These are phyloP conservation scores for Erythrobasidium hasegawianum DNA, from an alignment of 1,284 basidiomycete species.

Conservation along the genomic window DNA sequence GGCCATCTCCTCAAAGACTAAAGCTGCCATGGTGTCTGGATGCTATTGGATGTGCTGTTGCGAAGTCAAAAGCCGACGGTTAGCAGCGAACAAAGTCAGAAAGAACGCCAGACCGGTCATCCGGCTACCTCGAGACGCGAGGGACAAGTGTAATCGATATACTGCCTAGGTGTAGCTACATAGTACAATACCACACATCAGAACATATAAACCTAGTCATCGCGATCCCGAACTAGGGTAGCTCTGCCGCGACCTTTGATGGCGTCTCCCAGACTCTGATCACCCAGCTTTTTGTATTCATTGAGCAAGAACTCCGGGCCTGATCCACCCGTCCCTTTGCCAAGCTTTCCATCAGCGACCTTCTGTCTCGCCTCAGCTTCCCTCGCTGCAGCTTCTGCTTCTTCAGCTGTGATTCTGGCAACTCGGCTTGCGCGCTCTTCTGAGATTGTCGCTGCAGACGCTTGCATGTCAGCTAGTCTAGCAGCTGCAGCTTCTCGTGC, in stretches of 20 bases:
- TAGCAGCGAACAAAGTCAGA: too few species aligned
- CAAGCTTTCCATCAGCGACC: conserved; percentile 3
- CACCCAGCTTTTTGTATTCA: conserved; percentile 27
- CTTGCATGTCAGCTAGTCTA: conserved; percentile 33
- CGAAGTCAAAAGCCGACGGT: neutral
- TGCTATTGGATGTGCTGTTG: neutral
- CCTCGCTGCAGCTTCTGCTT: conserved; percentile 8
- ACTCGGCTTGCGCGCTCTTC: conserved; percentile 12
- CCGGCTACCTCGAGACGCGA: too few species aligned
- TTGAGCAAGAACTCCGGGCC: conserved; percentile 29
- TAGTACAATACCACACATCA: too few species aligned
- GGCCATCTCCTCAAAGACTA: conserved; percentile 24
- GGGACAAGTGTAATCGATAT: too few species aligned
- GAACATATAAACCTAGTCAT: conserved; percentile 7
- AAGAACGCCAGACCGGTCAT: too few species aligned
- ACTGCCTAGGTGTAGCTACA: too few species aligned
- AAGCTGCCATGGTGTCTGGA: conserved; percentile 18
- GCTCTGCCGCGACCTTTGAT: conserved; percentile 27
- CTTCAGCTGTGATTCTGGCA: conserved; percentile 17
- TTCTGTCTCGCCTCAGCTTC: conserved; percentile 11
- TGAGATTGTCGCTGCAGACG: conserved; percentile 6
- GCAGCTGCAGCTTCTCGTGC: conserved; percentile 27
- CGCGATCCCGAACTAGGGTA: conserved; percentile 14
- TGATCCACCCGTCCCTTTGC: conserved; percentile 3
- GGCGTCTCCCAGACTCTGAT: conserved; percentile 21